Evolutionary conservation across 306 rosid species (phyloP).

Genomic region (Prunus fruticosa): DNA sequence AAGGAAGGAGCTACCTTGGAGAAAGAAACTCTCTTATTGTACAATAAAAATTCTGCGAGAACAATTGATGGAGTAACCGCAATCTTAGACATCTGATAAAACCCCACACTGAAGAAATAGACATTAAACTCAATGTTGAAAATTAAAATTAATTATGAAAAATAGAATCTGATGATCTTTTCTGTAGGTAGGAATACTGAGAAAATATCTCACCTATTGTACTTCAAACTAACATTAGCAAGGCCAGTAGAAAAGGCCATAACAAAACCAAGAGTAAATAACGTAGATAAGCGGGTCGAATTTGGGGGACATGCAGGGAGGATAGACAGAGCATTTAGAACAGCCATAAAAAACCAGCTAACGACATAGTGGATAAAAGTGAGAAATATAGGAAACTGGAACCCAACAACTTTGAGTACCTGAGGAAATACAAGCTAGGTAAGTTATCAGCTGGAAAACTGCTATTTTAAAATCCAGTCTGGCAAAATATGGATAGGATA

Average conservation of each 20-base stretch:
- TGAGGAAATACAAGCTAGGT: constrained; percentile 29
- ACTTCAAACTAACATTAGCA: constrained; percentile 87
- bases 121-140: constrained; percentile 27
- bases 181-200: neutral
- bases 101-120: constrained; percentile 71
- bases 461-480: constrained; percentile 14
- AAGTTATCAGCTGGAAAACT: constrained; percentile 24
- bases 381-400: constrained; percentile 71
- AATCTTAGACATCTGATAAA: constrained; percentile 94
- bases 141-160: constrained; percentile 7
- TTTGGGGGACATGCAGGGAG: constrained; percentile 76
- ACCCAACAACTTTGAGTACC: constrained; percentile 78
- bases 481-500: neutral
- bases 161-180: neutral
- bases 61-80: constrained; percentile 83
- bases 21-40: constrained; percentile 63
- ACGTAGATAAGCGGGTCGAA: constrained; percentile 47
- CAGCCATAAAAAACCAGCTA: constrained; percentile 85
- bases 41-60: constrained; percentile 64
- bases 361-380: constrained; percentile 72
- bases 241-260: constrained; percentile 88
- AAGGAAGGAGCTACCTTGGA: constrained; percentile 44
- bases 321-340: constrained; percentile 55
- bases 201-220: constrained; percentile 58
- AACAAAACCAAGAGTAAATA: constrained; percentile 74